Percentiles rank a stretch among this genome's conserved stretches.
Evolutionary conservation across 108 stramenopile genomes (phyloP).

Genomic region (Skeletonema grethae): DNA sequence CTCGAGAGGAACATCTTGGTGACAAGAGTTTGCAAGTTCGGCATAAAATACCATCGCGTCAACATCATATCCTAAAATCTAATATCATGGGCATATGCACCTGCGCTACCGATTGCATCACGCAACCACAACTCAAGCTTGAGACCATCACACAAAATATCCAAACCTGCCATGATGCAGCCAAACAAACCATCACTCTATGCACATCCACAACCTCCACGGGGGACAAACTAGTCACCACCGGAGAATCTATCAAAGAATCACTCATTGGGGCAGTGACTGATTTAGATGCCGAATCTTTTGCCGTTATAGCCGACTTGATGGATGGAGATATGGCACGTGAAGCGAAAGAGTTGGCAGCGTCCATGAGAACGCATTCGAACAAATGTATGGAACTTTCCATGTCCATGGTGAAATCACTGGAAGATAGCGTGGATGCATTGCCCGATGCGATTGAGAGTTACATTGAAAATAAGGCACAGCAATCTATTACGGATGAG

Average conservation of each 20-base stretch:
- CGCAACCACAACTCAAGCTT: background rate
- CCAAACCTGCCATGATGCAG: conserved; percentile 12
- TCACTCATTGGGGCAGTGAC: conserved; percentile 31
- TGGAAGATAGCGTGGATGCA: conserved; percentile 50
- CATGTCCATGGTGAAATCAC: conserved; percentile 46
- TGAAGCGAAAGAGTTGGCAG: conserved; percentile 39
- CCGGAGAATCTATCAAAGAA: conserved; percentile 25
- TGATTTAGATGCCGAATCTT: conserved; percentile 41
- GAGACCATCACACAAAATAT: conserved; percentile 7
- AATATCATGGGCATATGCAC: conserved; percentile 11
- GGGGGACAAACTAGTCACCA: conserved; percentile 13
- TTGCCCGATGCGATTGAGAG: conserved; percentile 49
- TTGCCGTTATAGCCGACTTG: conserved; percentile 54
- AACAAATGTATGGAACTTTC: conserved; percentile 46
- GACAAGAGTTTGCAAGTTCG: too few relatives aligned
- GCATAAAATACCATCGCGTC: too few relatives aligned
- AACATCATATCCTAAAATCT: background rate
- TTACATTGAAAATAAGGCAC: conserved; percentile 46
- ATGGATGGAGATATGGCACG: conserved; percentile 50
- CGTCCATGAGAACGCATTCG: conserved; percentile 43
- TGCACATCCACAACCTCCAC: conserved; percentile 30
- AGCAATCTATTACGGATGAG: conserved; percentile 22
- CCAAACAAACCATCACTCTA: conserved; percentile 29
- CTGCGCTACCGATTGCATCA: conserved; percentile 11
- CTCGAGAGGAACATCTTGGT: too few relatives aligned